Percentiles rank a stretch among this genome's conserved stretches.
These are phyloP conservation scores for Colletotrichum karsti DNA, from an alignment of 2,329 filamentous ascomycete genomes.

Conservation along the genomic window DNA sequence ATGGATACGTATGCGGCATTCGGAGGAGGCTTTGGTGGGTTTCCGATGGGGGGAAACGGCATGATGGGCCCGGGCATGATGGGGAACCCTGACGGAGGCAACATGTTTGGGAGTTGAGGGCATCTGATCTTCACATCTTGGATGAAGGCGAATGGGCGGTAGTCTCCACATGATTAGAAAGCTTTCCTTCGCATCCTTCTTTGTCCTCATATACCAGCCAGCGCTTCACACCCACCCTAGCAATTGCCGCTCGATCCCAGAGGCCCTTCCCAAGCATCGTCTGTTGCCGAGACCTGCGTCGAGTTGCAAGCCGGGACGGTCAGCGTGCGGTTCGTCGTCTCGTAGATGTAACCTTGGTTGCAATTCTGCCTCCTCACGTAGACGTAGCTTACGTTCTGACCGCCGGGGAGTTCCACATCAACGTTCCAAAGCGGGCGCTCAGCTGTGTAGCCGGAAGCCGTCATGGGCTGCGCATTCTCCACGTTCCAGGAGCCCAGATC, in stretches of 20 bases:
- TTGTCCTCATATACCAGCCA: neutral
- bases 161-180: neutral
- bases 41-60: constrained; percentile 21
- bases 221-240: neutral
- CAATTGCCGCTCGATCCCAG: constrained; percentile 36
- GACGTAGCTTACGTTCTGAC: constrained; percentile 51
- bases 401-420: constrained; percentile 48
- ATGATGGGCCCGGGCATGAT: constrained; percentile 32
- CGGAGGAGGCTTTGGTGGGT: constrained; percentile 32
- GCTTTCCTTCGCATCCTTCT: too few species aligned
- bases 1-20: constrained; percentile 40
- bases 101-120: constrained; percentile 23
- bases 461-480: constrained; percentile 45
- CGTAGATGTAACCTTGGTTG: constrained; percentile 50
- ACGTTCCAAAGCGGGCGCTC: constrained; percentile 54
- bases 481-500: constrained; percentile 54
- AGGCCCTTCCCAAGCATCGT: constrained; percentile 49
- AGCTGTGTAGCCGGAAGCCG: constrained; percentile 49
- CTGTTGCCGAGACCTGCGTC: constrained; percentile 35
- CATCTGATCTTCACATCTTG: neutral
- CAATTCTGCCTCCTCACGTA: constrained; percentile 55
- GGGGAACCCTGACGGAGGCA: constrained; percentile 30
- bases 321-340: constrained; percentile 51
- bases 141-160: neutral
- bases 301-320: constrained; percentile 44